Percentiles rank a stretch among this genome's conserved stretches.
Conservation (phyloP, 495 filamentous ascomycete species). For the Patellaria atrata region DNA sequence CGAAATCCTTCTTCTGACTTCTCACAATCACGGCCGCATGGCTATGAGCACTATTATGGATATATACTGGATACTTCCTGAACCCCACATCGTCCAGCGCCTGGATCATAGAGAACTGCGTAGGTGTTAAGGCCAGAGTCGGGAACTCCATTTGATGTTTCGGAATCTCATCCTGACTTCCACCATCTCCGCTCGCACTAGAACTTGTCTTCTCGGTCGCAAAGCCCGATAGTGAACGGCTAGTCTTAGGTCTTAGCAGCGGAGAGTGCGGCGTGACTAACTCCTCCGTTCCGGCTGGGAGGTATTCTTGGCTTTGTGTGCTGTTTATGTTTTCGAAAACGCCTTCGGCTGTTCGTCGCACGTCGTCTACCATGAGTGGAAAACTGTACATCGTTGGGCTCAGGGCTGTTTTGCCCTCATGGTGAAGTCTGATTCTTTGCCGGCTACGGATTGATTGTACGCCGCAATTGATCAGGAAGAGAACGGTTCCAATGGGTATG, state of each 20-base stretch:
- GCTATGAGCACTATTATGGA: slow-evolving; percentile 62
- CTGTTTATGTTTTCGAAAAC: slow-evolving; percentile 57
- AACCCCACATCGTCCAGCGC: slow-evolving; percentile 61
- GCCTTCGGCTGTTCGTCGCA: slow-evolving; percentile 56
- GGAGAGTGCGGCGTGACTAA: slow-evolving; percentile 5
- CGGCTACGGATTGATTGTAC: slow-evolving; percentile 60
- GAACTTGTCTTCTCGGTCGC: slow-evolving; percentile 1
- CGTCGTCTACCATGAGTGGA: slow-evolving; percentile 57
- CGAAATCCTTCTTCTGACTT: slow-evolving; percentile 42
- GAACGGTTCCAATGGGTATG: slow-evolving; percentile 48
- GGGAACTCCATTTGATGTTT: slow-evolving; percentile 34
- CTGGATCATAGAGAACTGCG: slow-evolving; percentile 72
- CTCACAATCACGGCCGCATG: slow-evolving; percentile 89
- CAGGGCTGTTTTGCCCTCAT: slow-evolving; percentile 50
- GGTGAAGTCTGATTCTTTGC: slow-evolving; percentile 60
- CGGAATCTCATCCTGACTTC: slow-evolving; percentile 3
- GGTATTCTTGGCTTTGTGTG: slow-evolving; percentile 45
- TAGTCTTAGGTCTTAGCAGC: no score
- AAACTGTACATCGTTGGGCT: slow-evolving; percentile 54
- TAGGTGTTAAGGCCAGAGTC: slow-evolving; percentile 58
- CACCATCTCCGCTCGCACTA: background rate
- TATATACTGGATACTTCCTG: slow-evolving; percentile 72
- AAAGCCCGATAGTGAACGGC: no score
- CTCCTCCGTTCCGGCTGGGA: slow-evolving; percentile 32
- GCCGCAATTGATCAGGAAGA: slow-evolving; percentile 60